Evolutionary conservation across 495 filamentous ascomycete species (phyloP), one percentile per base, ranked within the genome.

Genomic region (Penicillium riverlandense): DNA sequence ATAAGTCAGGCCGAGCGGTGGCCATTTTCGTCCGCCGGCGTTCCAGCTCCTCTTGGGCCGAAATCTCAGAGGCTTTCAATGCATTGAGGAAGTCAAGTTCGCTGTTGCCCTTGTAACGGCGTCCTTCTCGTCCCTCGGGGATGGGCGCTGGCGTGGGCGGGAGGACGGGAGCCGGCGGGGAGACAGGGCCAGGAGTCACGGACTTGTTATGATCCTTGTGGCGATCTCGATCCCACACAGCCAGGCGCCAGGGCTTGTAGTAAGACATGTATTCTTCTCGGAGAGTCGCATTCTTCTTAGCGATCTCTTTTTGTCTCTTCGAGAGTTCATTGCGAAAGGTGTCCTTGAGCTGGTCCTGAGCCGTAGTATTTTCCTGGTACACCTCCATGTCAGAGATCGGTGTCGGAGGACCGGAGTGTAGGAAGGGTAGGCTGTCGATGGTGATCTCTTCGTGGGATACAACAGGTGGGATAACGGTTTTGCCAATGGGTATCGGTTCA

Each of bases 31-130:
- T 77, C 27, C 83, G 73, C 44, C 84, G 80, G 39, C 80, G 75
- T 45, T 87, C 85, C 36, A 83, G 67, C 53, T 80, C 82, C 55
- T 90, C 80, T 50, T 81, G 80, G n/a, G 79, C 84, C 33, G 83
- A 85, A 34, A 81, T 80, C 41, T 84, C 77, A 2, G 88, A 94
- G 47, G 86, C 82, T 45, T 85, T 78, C 5, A 96, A 61, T 4
- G 84, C 85, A 39, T 77, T 77, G 50, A 91, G 78, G 37, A 94
- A 70, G 49, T 95, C 88, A 22, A 85, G 74, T 50, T 94, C 87
- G 40, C 80, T 85, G 38, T 77, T 78, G 11, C 80, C 75, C 48
- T 81, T 78, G 40, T 79, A 77, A 37, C 80, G 72, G 11, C 83
- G 74, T 28, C 77, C 77, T 29, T 78, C 65, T 6, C 83, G 76